phyloP scores from a whole-genome alignment of 768 basidiomycete genomes.

The Jaapia argillacea region DNA sequence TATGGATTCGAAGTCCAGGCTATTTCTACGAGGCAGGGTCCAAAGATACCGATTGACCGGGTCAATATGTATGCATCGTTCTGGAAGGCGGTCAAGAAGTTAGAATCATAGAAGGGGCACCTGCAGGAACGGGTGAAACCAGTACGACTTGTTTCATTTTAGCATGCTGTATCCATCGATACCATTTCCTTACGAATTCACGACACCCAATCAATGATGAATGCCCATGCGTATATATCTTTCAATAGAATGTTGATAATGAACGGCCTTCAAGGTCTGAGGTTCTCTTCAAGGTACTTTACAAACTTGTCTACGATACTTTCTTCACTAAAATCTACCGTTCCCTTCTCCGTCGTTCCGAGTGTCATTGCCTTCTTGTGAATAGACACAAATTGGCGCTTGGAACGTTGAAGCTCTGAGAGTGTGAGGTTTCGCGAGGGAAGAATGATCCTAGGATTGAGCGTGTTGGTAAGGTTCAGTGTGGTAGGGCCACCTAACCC shows the following conservation, averaged over 20 bases:
- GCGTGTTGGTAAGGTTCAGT: conserved; percentile 30
- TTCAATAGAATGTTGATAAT: too few relatives aligned
- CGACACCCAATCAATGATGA: too few relatives aligned
- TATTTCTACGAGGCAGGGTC: conserved; percentile 43
- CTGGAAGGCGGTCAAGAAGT: conserved; percentile 20
- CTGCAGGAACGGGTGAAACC: too few relatives aligned
- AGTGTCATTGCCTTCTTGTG: conserved; percentile 87
- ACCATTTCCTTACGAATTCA: too few relatives aligned
- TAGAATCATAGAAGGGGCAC: background rate
- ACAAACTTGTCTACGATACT: conserved; percentile 64
- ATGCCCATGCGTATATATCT: too few relatives aligned
- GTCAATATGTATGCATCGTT: conserved; percentile 54
- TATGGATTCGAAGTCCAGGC: conserved; percentile 44
- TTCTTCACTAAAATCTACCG: conserved; percentile 68
- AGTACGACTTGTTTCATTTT: too few relatives aligned
- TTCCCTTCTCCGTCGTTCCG: conserved; percentile 69
- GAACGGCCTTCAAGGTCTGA: conserved; percentile 31
- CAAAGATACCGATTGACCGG: conserved; percentile 42
- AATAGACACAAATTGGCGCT: conserved; percentile 83
- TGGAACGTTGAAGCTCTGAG: conserved; percentile 80
- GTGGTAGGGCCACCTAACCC: conserved; percentile 43
- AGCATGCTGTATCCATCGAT: too few relatives aligned
- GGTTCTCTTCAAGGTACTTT: conserved; percentile 60
- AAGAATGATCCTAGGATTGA: conserved; percentile 44
- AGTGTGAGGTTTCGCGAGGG: conserved; percentile 69